A percentile compares a stretch with the other conserved stretches of the same genome.
phyloP scores from a whole-genome alignment of 805 yeast genomes.

The Saccharomycopsis capsularis region DNA sequence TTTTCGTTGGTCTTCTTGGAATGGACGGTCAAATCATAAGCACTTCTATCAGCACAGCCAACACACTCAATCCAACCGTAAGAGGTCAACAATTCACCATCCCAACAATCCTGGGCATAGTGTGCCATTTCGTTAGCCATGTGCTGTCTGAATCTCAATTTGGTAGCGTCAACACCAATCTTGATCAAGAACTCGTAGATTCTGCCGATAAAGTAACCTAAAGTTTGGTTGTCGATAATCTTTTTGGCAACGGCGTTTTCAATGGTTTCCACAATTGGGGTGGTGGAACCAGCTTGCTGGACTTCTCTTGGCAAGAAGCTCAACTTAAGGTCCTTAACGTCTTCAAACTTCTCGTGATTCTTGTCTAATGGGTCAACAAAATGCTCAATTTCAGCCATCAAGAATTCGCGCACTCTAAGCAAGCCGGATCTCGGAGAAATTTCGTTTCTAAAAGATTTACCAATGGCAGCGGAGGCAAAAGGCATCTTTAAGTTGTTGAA shows the following conservation, averaged over 20 bases:
- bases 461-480: conserved; percentile 98
- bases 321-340: conserved; percentile 66
- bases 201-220: conserved; percentile 95
- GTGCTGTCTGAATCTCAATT: conserved; percentile 96
- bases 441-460: conserved; percentile 98
- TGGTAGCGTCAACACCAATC: conserved; percentile 81
- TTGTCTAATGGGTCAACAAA: conserved; percentile 91
- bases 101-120: conserved; percentile 99
- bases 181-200: conserved; percentile 76
- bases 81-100: conserved; percentile 90
- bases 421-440: conserved; percentile 98
- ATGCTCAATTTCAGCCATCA: conserved; percentile 99
- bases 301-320: conserved; percentile 78
- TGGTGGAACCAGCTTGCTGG: conserved; percentile 81
- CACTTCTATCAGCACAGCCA: conserved; percentile 99
- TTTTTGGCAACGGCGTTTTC: conserved; percentile 88
- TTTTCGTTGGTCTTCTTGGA: conserved; percentile 92
- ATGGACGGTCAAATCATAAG: conserved; percentile 94
- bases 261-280: conserved; percentile 53
- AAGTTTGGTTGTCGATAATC: conserved; percentile 92
- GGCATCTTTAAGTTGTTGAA: conserved; percentile 96
- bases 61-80: conserved; percentile 99
- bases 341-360: conserved; percentile 70
- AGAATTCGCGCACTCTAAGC: conserved; percentile 94
- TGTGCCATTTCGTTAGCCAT: conserved; percentile 99